These are phyloP conservation scores for Buxus sempervirens DNA, from an alignment of 164 flowering plant genomes.

Conservation along the genomic window DNA sequence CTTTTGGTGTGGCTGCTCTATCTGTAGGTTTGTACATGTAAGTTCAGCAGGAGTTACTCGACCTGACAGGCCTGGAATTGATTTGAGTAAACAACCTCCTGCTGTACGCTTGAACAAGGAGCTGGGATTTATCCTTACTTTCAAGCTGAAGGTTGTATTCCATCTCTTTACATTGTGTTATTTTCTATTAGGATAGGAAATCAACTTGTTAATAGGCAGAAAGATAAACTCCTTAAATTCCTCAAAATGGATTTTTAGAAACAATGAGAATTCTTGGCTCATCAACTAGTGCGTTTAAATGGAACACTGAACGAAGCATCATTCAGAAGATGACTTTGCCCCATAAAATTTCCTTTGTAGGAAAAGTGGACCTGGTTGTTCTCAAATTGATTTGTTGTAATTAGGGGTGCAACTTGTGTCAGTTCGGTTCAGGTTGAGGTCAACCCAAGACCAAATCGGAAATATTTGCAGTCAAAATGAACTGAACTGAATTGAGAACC, in stretches of 20 bases:
- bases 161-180: conserved; percentile 8
- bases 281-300: not conserved
- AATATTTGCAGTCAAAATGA: too few species aligned
- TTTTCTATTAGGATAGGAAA: not conserved
- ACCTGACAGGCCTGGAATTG: conserved; percentile 91
- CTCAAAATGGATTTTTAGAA: not conserved
- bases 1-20: conserved; percentile 7
- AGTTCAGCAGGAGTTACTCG: conserved; percentile 97
- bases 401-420: too few species aligned
- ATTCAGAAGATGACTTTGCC: not conserved
- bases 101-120: conserved; percentile 98
- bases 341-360: not conserved
- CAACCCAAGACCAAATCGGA: too few species aligned
- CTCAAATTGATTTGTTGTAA: not conserved
- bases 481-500: too few species aligned
- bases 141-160: conserved; percentile 72
- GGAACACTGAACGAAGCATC: not conserved
- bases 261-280: not conserved
- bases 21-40: conserved; percentile 87
- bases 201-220: not conserved
- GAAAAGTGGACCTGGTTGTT: not conserved
- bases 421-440: too few species aligned
- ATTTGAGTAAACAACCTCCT: conserved; percentile 95
- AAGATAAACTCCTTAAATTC: not conserved
- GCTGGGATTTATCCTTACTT: conserved; percentile 80